Evolutionary conservation across 208 protist species (phyloP), one percentile per base, ranked within the genome.

Genomic region (Angomonas desouzai): DNA sequence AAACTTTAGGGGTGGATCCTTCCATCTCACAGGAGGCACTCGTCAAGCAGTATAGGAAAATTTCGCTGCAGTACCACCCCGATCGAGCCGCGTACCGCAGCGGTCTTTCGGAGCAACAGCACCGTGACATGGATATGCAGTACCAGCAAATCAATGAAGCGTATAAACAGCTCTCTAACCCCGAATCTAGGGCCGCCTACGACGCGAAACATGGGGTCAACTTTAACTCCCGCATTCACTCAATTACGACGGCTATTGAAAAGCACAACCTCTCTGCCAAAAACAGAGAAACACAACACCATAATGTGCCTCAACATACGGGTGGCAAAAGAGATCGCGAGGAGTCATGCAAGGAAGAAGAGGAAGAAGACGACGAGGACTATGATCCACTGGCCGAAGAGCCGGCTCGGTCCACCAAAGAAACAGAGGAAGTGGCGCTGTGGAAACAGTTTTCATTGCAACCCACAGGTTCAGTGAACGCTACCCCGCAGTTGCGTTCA

Each of bases 121-220:
- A 7, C 3, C 48, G 40, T 20, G 58, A 72, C 48, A 71, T 79
- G 29, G 75, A 76, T 51, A 48, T 30, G 25, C 70, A 73, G n/a
- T 95, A 81, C 43, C 81, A 89, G 38, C 48, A 58, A 56, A 87
- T 95, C 60, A 85, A 78, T 0, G 83, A 75, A 62, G 89, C 89
- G 9, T 95, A 95, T 64, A 55, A 47, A 6, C 68, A 91, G 11
- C 74, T 95, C 16, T 85, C 85, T 0, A 81, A 95, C 57, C 81
- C 85, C 9, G 63, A 74, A 47, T 67, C 63, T 13, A 80, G 86
- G 27, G 43, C 59, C 10, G 78, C 78, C 11, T 95, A 95, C 62
- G 89, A 95, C 63, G 66, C 80, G 0, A 72, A 67, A 55, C 71
- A 87, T 62, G 75, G 83, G 43, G 83, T 92, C 23, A 94, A 94